phyloP scores from a whole-genome alignment of 2,329 filamentous ascomycete species.

The Dryadomyces quercivorus region DNA sequence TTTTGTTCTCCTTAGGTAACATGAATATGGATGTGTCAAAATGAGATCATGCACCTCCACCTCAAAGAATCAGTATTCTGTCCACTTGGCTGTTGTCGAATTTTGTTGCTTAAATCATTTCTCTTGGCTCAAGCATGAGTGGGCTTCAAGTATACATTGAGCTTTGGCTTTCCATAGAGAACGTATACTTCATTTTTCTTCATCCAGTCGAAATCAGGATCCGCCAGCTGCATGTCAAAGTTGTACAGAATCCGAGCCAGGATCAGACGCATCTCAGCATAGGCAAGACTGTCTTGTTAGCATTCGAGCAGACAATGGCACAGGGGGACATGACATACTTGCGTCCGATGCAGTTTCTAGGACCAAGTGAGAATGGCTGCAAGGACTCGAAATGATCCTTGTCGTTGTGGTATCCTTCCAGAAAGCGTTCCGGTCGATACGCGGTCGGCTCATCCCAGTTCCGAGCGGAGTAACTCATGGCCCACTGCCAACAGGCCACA shows the following conservation, averaged over 20 bases:
- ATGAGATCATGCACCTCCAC: too few relatives aligned
- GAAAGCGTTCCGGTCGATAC: conserved; percentile 19
- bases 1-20: too few relatives aligned
- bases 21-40: too few relatives aligned
- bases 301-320: not conserved
- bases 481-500: conserved; percentile 12
- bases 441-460: conserved; percentile 23
- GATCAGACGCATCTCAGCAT: conserved; percentile 5
- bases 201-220: not conserved
- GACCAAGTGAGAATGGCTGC: conserved; percentile 34
- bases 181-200: not conserved
- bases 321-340: conserved; percentile 24
- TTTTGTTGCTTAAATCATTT: too few relatives aligned
- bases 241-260: not conserved
- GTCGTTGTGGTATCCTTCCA: conserved; percentile 22
- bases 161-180: not conserved
- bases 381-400: conserved; percentile 28
- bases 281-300: conserved; percentile 6
- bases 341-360: conserved; percentile 35
- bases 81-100: too few relatives aligned
- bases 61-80: too few relatives aligned
- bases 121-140: too few relatives aligned
- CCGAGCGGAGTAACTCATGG: conserved; percentile 21
- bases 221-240: not conserved
- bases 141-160: not conserved